phyloP scores from a whole-genome alignment of 2,329 filamentous ascomycete species.

The Periconia sp. region DNA sequence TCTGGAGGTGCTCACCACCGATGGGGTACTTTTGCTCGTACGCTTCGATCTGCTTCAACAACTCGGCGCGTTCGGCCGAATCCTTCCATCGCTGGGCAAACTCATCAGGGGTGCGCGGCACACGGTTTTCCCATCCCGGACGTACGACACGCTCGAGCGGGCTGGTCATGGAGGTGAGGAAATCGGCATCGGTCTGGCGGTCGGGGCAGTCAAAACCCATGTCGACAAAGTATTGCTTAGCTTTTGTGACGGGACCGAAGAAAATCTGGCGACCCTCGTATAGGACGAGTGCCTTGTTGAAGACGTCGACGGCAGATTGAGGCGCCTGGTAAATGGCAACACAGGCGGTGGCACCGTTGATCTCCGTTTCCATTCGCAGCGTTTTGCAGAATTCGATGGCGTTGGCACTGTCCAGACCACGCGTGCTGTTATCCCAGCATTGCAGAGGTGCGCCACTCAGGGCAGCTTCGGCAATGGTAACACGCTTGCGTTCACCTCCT shows the following conservation, averaged over 20 bases:
- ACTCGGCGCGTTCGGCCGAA: constrained; percentile 51
- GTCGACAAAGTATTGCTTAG: constrained; percentile 69
- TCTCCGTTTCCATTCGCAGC: constrained; percentile 66
- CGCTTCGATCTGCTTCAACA: constrained; percentile 48
- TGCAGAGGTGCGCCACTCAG: constrained; percentile 65
- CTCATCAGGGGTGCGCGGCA: constrained; percentile 53
- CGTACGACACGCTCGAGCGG: constrained; percentile 50
- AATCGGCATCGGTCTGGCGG: constrained; percentile 73
- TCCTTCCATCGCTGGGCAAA: constrained; percentile 57
- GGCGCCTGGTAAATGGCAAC: constrained; percentile 76
- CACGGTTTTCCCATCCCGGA: constrained; percentile 47
- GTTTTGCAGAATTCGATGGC: constrained; percentile 75
- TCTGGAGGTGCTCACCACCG: constrained; percentile 47
- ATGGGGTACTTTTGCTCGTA: constrained; percentile 51
- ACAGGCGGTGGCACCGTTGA: constrained; percentile 65
- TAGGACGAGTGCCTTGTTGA: constrained; percentile 69
- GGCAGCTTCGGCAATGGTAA: constrained; percentile 78
- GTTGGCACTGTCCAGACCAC: constrained; percentile 74
- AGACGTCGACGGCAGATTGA: constrained; percentile 68
- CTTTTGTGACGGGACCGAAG: constrained; percentile 65
- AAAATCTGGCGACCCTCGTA: constrained; percentile 72
- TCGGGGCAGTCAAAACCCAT: constrained; percentile 73
- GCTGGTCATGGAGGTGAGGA: constrained; percentile 72
- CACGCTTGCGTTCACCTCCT: constrained; percentile 77
- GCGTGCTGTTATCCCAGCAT: constrained; percentile 78